Evolutionary conservation across 306 rosid species (phyloP), one percentile per base, ranked within the genome.

Genomic region (Pterocarpus santalinus): DNA sequence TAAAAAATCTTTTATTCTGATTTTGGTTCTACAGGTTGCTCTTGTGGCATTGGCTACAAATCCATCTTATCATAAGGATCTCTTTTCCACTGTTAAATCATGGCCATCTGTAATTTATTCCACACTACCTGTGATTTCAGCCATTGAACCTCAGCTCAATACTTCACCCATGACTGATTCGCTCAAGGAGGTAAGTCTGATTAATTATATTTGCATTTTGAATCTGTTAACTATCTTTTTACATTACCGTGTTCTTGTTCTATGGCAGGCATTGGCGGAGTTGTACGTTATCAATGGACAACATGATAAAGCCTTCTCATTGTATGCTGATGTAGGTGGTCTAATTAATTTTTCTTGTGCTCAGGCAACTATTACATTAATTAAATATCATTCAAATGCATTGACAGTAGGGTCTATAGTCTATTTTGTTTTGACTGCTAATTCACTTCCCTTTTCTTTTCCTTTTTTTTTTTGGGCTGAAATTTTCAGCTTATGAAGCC

Each of bases 281-380:
- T 87, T 95, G 84, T 93, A 92, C 76, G 96, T 93, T 61, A 92
- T 93, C 52, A 84, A 89, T 80, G 97, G 94, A 69, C 97, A 93
- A 85, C 90, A 86, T 76, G 97, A 90, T 87, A 90, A 92, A 81
- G 98, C 94, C 65, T 95, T 93, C 80, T 92, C 90, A 74, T 83
- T 93, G 46, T 95, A 90, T 90, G 99, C 99, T 61, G 99, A 95
- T 89, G 98, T 93, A 89, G 81, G 99, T 91, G 85, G 80, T 75
- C 41, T 22, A 78, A 53, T 82, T 65, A 77, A 35, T 15, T 47
- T 80, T 81, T 62, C 76, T 76, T 52, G 72, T 55, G 69, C 33
- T 34, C 68, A 68, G 57, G 65, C 77, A 56, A 66, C 69, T 22
- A 60, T 71, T 73, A 52, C 34, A 65, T 62, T 30, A 22, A 77